phyloP scores from a whole-genome alignment of 73 alveolate species.

The Paramecium tetraurelia region DNA sequence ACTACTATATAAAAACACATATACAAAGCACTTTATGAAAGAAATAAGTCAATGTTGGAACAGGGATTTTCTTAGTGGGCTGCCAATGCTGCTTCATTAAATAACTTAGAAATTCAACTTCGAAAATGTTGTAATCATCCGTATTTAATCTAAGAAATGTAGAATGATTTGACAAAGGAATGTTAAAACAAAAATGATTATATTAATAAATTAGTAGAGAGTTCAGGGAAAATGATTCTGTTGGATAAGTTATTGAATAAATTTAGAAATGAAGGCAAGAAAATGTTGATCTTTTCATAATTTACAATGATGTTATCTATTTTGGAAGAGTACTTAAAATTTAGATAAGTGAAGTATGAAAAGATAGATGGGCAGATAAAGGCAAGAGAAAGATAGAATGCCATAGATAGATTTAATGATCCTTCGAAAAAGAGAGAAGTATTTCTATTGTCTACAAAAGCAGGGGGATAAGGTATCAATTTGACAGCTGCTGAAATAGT shows the following conservation, averaged over 20 bases:
- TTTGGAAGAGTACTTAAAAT: constrained; percentile 83
- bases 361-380: constrained; percentile 95
- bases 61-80: constrained; percentile 74
- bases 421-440: constrained; percentile 86
- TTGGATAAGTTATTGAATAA: constrained; percentile 84
- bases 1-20: constrained; percentile 82
- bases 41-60: constrained; percentile 74
- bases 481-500: constrained; percentile 98
- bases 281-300: constrained; percentile 96
- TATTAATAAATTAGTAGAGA: constrained; percentile 73
- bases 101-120: constrained; percentile 84
- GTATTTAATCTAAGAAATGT: constrained; percentile 83
- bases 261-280: constrained; percentile 81
- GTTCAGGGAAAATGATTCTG: constrained; percentile 88
- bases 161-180: constrained; percentile 73
- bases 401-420: constrained; percentile 94
- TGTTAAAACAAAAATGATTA: constrained; percentile 65
- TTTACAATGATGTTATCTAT: constrained; percentile 93
- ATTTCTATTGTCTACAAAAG: constrained; percentile 94
- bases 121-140: constrained; percentile 99
- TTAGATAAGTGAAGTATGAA: constrained; percentile 81
- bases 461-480: constrained; percentile 99
- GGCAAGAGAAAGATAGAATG: constrained; percentile 88
- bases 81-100: constrained; percentile 71
- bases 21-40: constrained; percentile 89